A percentile compares a stretch with the other conserved stretches of the same genome.
These are phyloP conservation scores for Penicillium goetzii DNA, from an alignment of 495 filamentous ascomycete genomes.

Conservation along the genomic window DNA sequence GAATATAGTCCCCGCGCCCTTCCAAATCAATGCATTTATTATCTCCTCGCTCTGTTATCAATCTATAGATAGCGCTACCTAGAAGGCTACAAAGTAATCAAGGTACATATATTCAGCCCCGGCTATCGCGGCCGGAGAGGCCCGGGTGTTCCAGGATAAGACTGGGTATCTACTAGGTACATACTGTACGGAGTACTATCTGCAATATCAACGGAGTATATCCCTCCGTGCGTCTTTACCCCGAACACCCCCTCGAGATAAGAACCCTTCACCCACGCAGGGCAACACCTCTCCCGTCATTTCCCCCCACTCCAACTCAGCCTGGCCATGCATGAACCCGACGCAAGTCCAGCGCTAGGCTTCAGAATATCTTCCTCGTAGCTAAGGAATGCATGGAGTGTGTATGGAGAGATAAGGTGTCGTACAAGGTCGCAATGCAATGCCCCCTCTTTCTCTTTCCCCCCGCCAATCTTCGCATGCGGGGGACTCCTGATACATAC, in stretches of 20 bases:
- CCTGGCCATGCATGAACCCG: not conserved
- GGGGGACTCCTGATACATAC: not conserved
- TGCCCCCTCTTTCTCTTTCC: not conserved
- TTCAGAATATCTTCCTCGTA: not conserved
- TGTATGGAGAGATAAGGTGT: not conserved
- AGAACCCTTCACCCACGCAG: not conserved
- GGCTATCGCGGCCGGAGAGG: slow-evolving; percentile 6
- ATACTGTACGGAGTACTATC: not conserved
- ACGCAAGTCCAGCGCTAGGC: not conserved
- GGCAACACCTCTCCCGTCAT: not conserved
- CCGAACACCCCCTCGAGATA: slow-evolving; percentile 2
- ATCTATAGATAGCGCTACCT: not conserved
- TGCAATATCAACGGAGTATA: not conserved
- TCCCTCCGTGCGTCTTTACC: not conserved
- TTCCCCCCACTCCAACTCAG: not conserved
- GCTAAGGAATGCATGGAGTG: not conserved
- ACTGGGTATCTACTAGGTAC: not conserved
- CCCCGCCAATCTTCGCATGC: not conserved
- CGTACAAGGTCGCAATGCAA: not conserved
- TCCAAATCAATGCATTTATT: no score
- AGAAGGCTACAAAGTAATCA: not conserved
- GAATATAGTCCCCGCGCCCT: not conserved
- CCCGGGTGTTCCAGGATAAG: not conserved
- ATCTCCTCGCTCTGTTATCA: not conserved
- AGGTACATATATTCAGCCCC: not conserved